Evolutionary conservation across 352 stramenopile genomes (phyloP).

Genomic region (Globisporangium barbulae): DNA sequence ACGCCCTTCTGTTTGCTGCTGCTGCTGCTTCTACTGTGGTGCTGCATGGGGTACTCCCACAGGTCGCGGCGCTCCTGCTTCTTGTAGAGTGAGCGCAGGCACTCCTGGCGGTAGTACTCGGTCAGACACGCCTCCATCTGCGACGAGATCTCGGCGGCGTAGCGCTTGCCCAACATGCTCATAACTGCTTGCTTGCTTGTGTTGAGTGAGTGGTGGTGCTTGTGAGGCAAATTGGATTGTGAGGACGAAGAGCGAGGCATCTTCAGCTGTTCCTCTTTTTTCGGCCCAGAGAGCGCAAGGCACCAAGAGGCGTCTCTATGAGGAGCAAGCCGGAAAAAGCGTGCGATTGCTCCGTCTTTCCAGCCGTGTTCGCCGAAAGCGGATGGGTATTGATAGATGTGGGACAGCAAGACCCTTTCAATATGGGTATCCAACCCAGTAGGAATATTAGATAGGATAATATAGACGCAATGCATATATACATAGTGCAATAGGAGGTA

Average conservation of each 20-base stretch:
- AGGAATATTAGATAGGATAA: not conserved
- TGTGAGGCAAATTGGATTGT: constrained; percentile 38
- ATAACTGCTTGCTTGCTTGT: constrained; percentile 17
- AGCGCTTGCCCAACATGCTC: constrained; percentile 68
- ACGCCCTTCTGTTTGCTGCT: constrained; percentile 63
- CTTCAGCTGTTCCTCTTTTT: constrained; percentile 9
- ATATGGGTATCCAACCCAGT: too few species aligned
- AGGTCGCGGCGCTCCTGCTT: constrained; percentile 45
- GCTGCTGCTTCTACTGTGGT: constrained; percentile 22
- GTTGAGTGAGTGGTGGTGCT: constrained; percentile 24
- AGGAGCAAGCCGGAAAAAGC: constrained; percentile 7
- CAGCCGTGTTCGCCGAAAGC: constrained; percentile 16
- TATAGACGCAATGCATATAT: too few species aligned
- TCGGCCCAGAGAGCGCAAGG: not conserved
- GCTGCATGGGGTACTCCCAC: constrained; percentile 35
- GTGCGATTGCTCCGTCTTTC: constrained; percentile 13
- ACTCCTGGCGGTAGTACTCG: constrained; percentile 83
- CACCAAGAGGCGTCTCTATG: not conserved
- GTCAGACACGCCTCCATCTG: constrained; percentile 63
- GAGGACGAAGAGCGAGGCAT: constrained; percentile 14
- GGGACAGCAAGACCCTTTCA: not conserved
- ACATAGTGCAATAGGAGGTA: not conserved
- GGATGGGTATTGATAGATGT: constrained; percentile 15
- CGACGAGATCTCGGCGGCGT: constrained; percentile 49
- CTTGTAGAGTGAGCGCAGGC: constrained; percentile 69